These are phyloP conservation scores for Poronia punctata DNA, from an alignment of 495 filamentous ascomycete genomes.

Conservation along the genomic window DNA sequence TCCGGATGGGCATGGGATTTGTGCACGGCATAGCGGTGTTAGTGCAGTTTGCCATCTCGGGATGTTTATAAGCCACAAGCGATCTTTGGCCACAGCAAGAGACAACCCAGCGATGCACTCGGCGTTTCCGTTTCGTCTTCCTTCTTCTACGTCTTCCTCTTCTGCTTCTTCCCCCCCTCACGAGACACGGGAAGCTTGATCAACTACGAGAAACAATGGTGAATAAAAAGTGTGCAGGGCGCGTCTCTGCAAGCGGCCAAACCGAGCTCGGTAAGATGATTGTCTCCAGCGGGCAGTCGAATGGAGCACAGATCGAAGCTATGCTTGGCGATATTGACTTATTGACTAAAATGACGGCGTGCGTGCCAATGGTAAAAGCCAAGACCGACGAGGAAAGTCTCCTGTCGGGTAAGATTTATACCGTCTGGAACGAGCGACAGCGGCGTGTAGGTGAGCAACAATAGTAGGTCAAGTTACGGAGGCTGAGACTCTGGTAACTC, in stretches of 20 bases:
- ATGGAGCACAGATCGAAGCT: neutral
- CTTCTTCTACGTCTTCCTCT: no score
- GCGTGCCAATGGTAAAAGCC: neutral
- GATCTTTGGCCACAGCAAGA: no score
- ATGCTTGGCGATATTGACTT: neutral
- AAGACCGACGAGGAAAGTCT: neutral
- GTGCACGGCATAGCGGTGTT: constrained; percentile 16
- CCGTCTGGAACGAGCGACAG: neutral
- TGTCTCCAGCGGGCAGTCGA: no score
- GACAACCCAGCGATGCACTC: no score
- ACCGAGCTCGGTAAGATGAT: no score
- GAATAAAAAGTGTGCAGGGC: no score
- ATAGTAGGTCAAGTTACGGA: neutral
- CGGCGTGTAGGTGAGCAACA: neutral
- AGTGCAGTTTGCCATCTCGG: neutral
- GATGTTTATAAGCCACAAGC: neutral
- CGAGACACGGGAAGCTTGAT: no score
- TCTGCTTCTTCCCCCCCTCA: no score
- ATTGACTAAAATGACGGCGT: neutral
- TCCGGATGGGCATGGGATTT: constrained; percentile 31
- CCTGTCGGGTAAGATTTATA: neutral
- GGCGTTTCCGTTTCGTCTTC: no score
- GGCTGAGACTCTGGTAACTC: constrained; percentile 2
- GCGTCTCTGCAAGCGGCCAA: no score
- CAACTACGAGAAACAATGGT: no score